Conservation (phyloP, 768 basidiomycete genomes). For the Russula earlei region DNA sequence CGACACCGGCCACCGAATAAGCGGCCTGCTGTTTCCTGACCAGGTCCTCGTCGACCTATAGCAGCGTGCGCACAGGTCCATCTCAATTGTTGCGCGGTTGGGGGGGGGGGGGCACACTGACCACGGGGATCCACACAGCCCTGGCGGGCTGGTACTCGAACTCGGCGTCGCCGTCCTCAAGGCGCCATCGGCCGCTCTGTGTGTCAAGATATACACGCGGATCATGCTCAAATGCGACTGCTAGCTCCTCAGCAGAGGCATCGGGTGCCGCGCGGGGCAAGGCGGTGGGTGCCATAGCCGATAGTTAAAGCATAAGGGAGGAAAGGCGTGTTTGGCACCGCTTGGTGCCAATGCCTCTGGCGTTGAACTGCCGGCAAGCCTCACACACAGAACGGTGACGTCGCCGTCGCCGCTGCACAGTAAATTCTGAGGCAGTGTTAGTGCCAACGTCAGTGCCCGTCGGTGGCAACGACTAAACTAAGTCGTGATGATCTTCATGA, state of each 20-base stretch:
- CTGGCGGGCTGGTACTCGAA: constrained; percentile 78
- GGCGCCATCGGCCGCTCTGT: constrained; percentile 69
- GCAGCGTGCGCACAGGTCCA: constrained; percentile 8
- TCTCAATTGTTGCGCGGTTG: constrained; percentile 8
- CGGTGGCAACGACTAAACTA: neutral
- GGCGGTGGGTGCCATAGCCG: constrained; percentile 1
- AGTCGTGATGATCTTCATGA: neutral
- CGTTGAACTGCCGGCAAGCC: too few relatives aligned
- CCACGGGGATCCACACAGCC: constrained; percentile 75
- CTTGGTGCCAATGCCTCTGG: too few relatives aligned
- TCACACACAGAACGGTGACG: too few relatives aligned
- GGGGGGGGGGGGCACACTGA: constrained; percentile 33
- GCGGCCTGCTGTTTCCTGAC: constrained; percentile 89
- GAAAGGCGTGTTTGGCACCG: constrained; percentile 12
- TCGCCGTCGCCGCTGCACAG: neutral
- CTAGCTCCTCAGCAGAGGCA: constrained; percentile 45
- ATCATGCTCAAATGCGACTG: constrained; percentile 69
- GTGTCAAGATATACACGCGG: constrained; percentile 77
- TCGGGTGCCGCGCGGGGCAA: constrained; percentile 35
- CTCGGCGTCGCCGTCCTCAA: constrained; percentile 89
- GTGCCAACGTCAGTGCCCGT: neutral
- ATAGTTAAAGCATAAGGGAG: constrained; percentile 1
- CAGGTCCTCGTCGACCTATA: constrained; percentile 79
- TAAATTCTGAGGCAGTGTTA: neutral
- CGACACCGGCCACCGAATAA: constrained; percentile 86